These are phyloP conservation scores for Parachlorella kessleri DNA, from an alignment of 139 green algal species.

Conservation along the genomic window DNA sequence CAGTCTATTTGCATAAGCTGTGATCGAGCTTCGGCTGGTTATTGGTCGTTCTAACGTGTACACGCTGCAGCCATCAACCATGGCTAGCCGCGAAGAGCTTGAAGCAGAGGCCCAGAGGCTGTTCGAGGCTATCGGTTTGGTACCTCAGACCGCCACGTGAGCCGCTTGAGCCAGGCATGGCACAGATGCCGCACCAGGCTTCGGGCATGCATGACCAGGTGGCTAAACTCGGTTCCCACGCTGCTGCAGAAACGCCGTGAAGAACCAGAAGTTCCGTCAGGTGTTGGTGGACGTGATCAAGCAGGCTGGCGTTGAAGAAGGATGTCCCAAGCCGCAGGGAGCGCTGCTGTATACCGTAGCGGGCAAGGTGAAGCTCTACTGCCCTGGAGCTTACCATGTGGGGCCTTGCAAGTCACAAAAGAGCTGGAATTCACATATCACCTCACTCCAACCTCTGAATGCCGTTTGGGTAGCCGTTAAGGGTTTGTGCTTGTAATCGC, in stretches of 20 bases:
- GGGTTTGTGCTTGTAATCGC: no score
- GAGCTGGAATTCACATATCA: no score
- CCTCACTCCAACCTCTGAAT: no score
- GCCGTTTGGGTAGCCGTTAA: no score
- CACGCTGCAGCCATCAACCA: no score
- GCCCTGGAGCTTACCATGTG: no score
- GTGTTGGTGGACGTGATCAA: slow-evolving; percentile 74
- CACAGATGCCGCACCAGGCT: not conserved
- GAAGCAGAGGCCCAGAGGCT: slow-evolving; percentile 47
- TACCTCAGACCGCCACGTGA: slow-evolving; percentile 72
- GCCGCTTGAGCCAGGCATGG: slow-evolving; percentile 5
- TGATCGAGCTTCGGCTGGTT: no score
- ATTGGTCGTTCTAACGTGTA: no score
- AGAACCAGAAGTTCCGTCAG: slow-evolving; percentile 77
- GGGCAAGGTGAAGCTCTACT: slow-evolving; percentile 62
- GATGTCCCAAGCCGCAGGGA: slow-evolving; percentile 75
- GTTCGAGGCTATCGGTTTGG: slow-evolving; percentile 72
- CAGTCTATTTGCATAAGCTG: no score
- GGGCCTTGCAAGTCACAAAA: no score
- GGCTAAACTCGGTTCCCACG: not conserved
- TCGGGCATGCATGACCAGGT: not conserved
- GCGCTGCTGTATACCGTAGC: slow-evolving; percentile 82
- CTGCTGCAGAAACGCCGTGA: slow-evolving; percentile 50
- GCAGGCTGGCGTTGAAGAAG: slow-evolving; percentile 63
- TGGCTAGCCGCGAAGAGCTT: slow-evolving; percentile 18